phyloP scores from a whole-genome alignment of 805 yeast genomes.

The Nakazawaea anatomiae region DNA sequence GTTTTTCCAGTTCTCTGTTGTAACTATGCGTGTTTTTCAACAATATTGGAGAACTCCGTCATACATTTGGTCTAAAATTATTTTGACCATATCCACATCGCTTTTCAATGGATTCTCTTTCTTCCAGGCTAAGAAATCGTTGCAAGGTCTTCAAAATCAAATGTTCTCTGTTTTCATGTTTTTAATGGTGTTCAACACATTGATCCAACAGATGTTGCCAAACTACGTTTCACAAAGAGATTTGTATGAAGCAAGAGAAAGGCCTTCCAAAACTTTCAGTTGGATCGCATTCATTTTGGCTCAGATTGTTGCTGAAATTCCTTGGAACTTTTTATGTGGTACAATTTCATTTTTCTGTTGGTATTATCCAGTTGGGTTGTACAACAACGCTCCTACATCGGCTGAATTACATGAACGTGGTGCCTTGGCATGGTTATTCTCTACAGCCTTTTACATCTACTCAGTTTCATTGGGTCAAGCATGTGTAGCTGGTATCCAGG shows the following conservation, averaged over 20 bases:
- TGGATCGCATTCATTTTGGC: constrained; percentile 61
- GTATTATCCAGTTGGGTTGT: constrained; percentile 72
- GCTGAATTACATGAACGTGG: constrained; percentile 46
- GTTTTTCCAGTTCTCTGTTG: constrained; percentile 34
- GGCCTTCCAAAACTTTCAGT: constrained; percentile 64
- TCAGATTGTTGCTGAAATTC: constrained; percentile 60
- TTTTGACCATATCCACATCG: constrained; percentile 46
- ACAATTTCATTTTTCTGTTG: constrained; percentile 57
- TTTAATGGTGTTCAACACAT: constrained; percentile 46
- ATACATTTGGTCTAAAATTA: constrained; percentile 51
- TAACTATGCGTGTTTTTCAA: constrained; percentile 44
- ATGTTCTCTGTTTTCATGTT: constrained; percentile 75
- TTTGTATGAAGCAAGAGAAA: constrained; percentile 66
- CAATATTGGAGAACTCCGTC: constrained; percentile 64
- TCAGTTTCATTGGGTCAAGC: constrained; percentile 54
- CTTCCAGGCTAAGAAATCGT: constrained; percentile 55
- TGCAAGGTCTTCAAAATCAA: constrained; percentile 75
- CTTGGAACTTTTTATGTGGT: constrained; percentile 57
- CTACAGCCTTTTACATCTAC: constrained; percentile 43
- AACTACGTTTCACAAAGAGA: constrained; percentile 55
- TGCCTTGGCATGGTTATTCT: constrained; percentile 37
- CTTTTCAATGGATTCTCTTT: constrained; percentile 66
- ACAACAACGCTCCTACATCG: constrained; percentile 50
- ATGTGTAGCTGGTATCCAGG: constrained; percentile 52
- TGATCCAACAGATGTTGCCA: constrained; percentile 61